Percentiles rank a stretch among this genome's conserved stretches.
Conservation (phyloP, 805 yeast genomes). For the Candida nanaspora region DNA sequence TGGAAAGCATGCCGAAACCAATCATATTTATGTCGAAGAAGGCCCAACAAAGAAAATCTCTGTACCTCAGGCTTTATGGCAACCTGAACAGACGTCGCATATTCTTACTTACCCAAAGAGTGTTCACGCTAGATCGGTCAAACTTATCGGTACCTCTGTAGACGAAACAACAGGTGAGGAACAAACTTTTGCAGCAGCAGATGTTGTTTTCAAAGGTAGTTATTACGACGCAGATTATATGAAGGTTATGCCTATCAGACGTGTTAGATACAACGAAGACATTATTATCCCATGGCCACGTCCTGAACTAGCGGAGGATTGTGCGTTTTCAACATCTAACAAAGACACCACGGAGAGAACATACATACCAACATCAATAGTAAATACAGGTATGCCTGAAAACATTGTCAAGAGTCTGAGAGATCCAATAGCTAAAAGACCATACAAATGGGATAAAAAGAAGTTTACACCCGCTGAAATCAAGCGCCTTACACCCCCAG, state of each 20-base stretch:
- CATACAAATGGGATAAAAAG: conserved; percentile 48
- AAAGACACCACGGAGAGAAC: conserved; percentile 63
- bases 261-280: conserved; percentile 60
- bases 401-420: conserved; percentile 64
- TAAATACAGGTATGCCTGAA: conserved; percentile 61
- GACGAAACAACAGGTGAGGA: conserved; percentile 54
- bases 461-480: conserved; percentile 53
- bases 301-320: conserved; percentile 53
- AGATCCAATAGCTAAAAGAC: conserved; percentile 60
- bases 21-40: conserved; percentile 60
- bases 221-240: conserved; percentile 73
- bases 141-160: conserved; percentile 70
- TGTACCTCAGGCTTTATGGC: conserved; percentile 70
- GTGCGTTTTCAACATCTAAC: conserved; percentile 48
- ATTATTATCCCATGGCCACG: conserved; percentile 87
- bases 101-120: conserved; percentile 63
- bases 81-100: conserved; percentile 62
- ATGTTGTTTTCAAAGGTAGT: conserved; percentile 56
- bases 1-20: conserved; percentile 50
- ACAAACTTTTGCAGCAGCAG: conserved; percentile 73
- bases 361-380: conserved; percentile 60
- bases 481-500: conserved; percentile 56
- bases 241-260: conserved; percentile 68
- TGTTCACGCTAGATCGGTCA: conserved; percentile 52
- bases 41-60: conserved; percentile 57